These are phyloP conservation scores for Geotrichum phurueaensis DNA, from an alignment of 1,139 yeast genomes.

Conservation along the genomic window DNA sequence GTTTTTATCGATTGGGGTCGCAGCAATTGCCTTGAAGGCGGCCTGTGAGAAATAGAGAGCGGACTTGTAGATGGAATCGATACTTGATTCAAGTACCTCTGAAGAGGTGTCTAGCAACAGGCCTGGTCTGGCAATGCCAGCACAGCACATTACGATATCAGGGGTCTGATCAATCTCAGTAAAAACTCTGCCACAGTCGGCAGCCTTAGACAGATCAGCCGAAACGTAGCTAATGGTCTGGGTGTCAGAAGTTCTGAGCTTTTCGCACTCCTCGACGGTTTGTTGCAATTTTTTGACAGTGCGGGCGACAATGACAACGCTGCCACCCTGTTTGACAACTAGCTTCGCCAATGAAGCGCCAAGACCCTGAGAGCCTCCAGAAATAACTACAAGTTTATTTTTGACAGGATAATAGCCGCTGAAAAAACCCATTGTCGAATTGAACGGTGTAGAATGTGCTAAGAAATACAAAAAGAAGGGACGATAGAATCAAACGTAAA, in stretches of 20 bases:
- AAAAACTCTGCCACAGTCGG: slow-evolving; percentile 44
- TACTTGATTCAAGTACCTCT: slow-evolving; percentile 54
- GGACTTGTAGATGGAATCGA: slow-evolving; percentile 65
- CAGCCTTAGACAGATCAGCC: slow-evolving; percentile 62
- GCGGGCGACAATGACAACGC: slow-evolving; percentile 70
- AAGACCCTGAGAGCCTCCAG: slow-evolving; percentile 95
- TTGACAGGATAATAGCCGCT: slow-evolving; percentile 19
- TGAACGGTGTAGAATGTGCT: background rate
- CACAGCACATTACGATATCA: slow-evolving; percentile 76
- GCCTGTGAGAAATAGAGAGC: slow-evolving; percentile 66
- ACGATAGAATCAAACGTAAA: background rate
- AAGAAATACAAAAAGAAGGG: background rate
- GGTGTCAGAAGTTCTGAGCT: slow-evolving; percentile 23
- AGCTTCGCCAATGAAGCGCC: slow-evolving; percentile 73
- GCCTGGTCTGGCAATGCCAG: slow-evolving; percentile 81
- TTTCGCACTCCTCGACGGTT: slow-evolving; percentile 45
- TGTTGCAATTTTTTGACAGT: slow-evolving; percentile 50
- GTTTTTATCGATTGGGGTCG: slow-evolving; percentile 20
- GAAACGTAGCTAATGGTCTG: slow-evolving; percentile 45
- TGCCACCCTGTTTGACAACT: slow-evolving; percentile 52
- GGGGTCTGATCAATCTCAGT: slow-evolving; percentile 41
- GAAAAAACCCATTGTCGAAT: slow-evolving; percentile 18
- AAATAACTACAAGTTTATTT: slow-evolving; percentile 56
- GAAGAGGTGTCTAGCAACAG: slow-evolving; percentile 63
- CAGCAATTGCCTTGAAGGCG: slow-evolving; percentile 42